phyloP scores from a whole-genome alignment of 345 rosid species.

The Tarenaya hassleriana region DNA sequence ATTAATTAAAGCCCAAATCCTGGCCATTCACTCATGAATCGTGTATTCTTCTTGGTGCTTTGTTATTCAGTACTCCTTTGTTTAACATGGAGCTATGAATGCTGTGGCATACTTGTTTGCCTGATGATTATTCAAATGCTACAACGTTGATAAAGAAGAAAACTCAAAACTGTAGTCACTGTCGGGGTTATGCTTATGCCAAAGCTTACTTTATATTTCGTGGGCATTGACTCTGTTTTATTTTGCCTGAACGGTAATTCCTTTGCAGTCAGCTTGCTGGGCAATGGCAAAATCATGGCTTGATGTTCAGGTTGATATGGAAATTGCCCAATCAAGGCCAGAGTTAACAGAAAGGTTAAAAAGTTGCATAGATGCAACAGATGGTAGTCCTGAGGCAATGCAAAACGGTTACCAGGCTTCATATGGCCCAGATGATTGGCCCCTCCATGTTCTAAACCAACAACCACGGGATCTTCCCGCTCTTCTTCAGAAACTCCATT shows the following conservation, averaged over 20 bases:
- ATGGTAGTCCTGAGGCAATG: slow-evolving; percentile 54
- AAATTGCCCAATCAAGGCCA: slow-evolving; percentile 60
- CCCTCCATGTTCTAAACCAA: slow-evolving; percentile 79
- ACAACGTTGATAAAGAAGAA: slow-evolving; percentile 2
- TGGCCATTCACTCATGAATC: too few species aligned
- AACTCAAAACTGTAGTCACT: not conserved
- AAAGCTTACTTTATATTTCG: not conserved
- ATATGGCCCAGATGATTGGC: slow-evolving; percentile 81
- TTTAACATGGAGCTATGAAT: too few species aligned
- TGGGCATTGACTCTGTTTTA: slow-evolving; percentile 6
- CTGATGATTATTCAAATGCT: not conserved
- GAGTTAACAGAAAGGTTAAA: slow-evolving; percentile 60
- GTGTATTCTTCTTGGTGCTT: too few species aligned
- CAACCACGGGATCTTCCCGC: slow-evolving; percentile 84
- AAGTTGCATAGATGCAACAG: slow-evolving; percentile 44
- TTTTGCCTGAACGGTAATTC: slow-evolving; percentile 1
- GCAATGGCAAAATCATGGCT: slow-evolving; percentile 98
- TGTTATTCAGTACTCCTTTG: too few species aligned
- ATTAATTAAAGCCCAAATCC: too few species aligned
- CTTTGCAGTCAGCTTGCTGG: slow-evolving; percentile 95
- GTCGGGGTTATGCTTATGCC: slow-evolving; percentile 3
- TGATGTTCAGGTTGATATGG: slow-evolving; percentile 89
- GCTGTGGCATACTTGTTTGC: slow-evolving; percentile 7
- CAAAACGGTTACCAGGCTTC: slow-evolving; percentile 41
- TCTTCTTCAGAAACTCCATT: slow-evolving; percentile 95